Evolutionary conservation across 345 rosid species (phyloP), one percentile per base, ranked within the genome.

Genomic region (Euphorbia tirucalli): DNA sequence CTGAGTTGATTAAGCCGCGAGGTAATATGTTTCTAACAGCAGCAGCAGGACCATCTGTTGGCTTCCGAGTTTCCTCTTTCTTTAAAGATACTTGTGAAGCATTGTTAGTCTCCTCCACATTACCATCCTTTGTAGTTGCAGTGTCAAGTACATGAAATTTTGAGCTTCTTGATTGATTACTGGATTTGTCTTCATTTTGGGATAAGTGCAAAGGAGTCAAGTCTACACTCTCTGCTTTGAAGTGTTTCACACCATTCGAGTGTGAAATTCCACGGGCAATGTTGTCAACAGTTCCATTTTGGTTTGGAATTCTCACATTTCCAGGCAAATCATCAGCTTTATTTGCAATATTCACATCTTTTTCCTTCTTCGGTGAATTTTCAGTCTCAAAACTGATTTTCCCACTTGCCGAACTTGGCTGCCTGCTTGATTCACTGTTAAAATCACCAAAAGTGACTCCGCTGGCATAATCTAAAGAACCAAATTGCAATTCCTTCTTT

Each of bases 1-100:
- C 97, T 0, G 85, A 83, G 76, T 95, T 95, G 62, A 90, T 86
- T 65, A 95, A 85, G 68, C 99, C 99, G 68, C 91, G 90, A 1
- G 97, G 97, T 43, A 80, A 74, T 32, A 90, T 80, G 76, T 74
- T 77, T 63, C 68, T 86, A 66, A 70, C 65, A 56, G 80, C 63
- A 25, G 82, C 41, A 58, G 78, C 43, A 73, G 88, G 64, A 62
- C 79, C 90, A 52, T 76, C 62, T 28, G 77, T 46, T 66, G 75
- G 79, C 69, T 85, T 78, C 35, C 24, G 64, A 37, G 21, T 71
- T 30, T 65, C 81, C 79, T 73, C 83, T 70, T 77, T 69, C 24
- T 79, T 55, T 57, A 72, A 46, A 67, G 63, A 25, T 32, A 48
- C 77, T 44, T 81, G 43, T 11, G 81, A 81, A 71, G 63, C 77